phyloP scores from a whole-genome alignment of 1,284 basidiomycete genomes.

The Rugiboletus extremiorientalis region DNA sequence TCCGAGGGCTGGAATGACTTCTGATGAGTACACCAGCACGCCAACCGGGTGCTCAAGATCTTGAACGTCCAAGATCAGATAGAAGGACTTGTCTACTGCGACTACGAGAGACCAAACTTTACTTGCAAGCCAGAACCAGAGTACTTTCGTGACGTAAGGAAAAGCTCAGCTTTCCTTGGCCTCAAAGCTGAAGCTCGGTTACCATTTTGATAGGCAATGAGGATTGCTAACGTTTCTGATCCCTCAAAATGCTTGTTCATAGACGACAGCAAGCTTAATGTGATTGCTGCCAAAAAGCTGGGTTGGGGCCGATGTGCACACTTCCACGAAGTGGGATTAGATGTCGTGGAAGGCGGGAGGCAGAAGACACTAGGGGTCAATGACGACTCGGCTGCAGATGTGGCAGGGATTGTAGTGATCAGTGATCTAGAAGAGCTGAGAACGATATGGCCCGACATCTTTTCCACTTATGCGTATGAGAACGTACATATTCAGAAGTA shows the following conservation, averaged over 20 bases:
- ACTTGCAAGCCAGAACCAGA: slow-evolving; percentile 81
- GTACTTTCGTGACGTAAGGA: slow-evolving; percentile 60
- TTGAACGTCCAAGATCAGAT: slow-evolving; percentile 73
- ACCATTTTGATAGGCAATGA: slow-evolving; percentile 53
- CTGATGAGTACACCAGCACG: slow-evolving; percentile 55
- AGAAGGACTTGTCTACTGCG: slow-evolving; percentile 81
- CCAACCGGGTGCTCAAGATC: slow-evolving; percentile 75
- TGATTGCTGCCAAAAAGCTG: slow-evolving; percentile 59
- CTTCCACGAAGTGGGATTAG: slow-evolving; percentile 67
- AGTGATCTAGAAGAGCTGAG: slow-evolving; percentile 62
- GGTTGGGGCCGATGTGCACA: slow-evolving; percentile 75
- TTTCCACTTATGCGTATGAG: slow-evolving; percentile 29
- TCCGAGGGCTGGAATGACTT: neutral
- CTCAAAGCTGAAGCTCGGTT: slow-evolving; percentile 4
- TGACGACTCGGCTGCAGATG: slow-evolving; percentile 35
- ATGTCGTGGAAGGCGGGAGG: slow-evolving; percentile 60
- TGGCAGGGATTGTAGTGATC: slow-evolving; percentile 48
- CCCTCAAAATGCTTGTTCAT: slow-evolving; percentile 72
- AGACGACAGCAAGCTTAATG: slow-evolving; percentile 71
- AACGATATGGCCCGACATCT: slow-evolving; percentile 69
- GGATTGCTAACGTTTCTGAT: slow-evolving; percentile 56
- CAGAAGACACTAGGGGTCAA: slow-evolving; percentile 51
- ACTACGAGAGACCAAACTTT: slow-evolving; percentile 72
- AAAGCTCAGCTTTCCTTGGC: neutral
- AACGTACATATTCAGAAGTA: slow-evolving; percentile 1